Percentiles rank a stretch among this genome's conserved stretches.
Evolutionary conservation across 2,329 filamentous ascomycete species (phyloP).

Genomic region (Colletotrichum tropicale): DNA sequence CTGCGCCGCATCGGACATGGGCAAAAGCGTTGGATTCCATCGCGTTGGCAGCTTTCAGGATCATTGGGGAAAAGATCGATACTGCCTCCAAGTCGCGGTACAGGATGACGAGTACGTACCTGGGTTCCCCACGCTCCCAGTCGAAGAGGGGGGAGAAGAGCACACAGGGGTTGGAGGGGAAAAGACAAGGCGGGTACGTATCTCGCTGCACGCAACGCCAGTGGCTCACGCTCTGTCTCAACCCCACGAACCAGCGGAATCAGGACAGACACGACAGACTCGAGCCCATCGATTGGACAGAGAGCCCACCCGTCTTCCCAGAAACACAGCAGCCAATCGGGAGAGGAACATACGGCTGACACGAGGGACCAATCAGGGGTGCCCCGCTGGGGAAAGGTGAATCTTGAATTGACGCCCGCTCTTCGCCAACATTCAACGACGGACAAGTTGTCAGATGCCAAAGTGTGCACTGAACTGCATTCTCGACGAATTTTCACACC

Average conservation of each 20-base stretch:
- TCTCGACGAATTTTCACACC: neutral
- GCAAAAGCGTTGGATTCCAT: neutral
- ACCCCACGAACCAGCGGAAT: slow-evolving; percentile 7
- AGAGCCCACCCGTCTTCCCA: neutral
- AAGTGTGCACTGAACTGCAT: neutral
- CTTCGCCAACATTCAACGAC: neutral
- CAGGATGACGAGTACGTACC: slow-evolving; percentile 1
- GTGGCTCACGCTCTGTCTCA: neutral
- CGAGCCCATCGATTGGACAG: neutral
- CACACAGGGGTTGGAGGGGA: neutral
- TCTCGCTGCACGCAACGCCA: neutral
- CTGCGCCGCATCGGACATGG: neutral
- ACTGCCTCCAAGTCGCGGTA: neutral
- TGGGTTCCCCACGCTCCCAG: slow-evolving; percentile 8
- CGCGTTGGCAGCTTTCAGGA: neutral
- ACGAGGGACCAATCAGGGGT: slow-evolving; percentile 4
- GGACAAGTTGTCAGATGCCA: neutral
- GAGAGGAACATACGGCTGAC: slow-evolving; percentile 5
- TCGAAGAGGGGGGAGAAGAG: neutral
- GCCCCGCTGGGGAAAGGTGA: neutral
- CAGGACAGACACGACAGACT: neutral
- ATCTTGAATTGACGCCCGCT: slow-evolving; percentile 18
- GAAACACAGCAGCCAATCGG: slow-evolving; percentile 4
- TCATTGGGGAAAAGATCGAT: neutral
- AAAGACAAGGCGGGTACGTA: neutral